Evolutionary conservation across 345 rosid genomes (phyloP).

Genomic region (Noccaea bulbosa): DNA sequence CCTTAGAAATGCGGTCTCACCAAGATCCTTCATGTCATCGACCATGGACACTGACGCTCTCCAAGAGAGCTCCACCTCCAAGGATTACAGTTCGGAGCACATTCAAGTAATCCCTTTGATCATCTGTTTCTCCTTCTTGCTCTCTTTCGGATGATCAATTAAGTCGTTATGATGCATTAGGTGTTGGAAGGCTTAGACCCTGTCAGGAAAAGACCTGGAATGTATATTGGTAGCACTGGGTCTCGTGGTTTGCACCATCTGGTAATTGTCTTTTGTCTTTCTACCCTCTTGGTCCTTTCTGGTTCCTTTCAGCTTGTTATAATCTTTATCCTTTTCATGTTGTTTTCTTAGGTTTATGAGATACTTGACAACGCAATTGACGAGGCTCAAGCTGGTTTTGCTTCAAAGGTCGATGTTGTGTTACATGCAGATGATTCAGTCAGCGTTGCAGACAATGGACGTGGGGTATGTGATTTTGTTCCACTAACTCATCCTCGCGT

Average conservation of each 20-base stretch:
- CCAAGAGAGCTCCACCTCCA: conserved; percentile 58
- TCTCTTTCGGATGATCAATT: background rate
- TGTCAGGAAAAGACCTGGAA: conserved; percentile 97
- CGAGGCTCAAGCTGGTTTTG: conserved; percentile 97
- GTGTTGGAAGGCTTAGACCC: conserved; percentile 97
- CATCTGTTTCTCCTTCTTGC: conserved; percentile 14
- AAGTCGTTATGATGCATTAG: conserved; percentile 46
- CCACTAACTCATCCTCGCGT: background rate
- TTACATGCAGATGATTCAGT: conserved; percentile 78
- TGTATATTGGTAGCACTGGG: conserved; percentile 98
- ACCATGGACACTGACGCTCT: conserved; percentile 56
- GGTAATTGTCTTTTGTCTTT: conserved; percentile 49
- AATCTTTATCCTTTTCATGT: background rate
- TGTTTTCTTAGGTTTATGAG: conserved; percentile 75
- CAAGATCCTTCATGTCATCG: conserved; percentile 77
- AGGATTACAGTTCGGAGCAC: conserved; percentile 82
- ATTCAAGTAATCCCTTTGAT: conserved; percentile 63
- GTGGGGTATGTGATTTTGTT: conserved; percentile 71
- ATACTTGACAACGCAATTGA: conserved; percentile 96
- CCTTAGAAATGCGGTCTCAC: conserved; percentile 47
- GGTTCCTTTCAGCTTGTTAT: background rate
- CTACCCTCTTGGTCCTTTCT: conserved; percentile 8
- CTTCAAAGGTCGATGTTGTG: conserved; percentile 70
- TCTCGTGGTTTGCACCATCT: conserved; percentile 98
- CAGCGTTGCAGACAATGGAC: conserved; percentile 86